These are phyloP conservation scores for Fusarium chlamydosporum DNA, from an alignment of 2,329 filamentous ascomycete species.

Conservation along the genomic window DNA sequence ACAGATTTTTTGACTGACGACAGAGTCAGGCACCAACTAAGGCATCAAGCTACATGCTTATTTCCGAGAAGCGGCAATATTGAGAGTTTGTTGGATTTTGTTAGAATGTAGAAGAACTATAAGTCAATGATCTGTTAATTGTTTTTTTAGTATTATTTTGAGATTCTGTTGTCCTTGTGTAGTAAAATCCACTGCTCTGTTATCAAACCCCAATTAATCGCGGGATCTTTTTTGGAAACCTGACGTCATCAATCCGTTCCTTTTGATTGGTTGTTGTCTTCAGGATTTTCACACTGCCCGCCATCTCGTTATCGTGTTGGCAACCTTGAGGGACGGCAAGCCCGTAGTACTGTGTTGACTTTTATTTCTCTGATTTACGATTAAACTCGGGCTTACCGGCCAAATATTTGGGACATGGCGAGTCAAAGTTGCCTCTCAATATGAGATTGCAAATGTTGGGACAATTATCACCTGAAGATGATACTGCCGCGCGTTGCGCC, in stretches of 20 bases:
- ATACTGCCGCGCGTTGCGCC: slow-evolving; percentile 40
- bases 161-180: slow-evolving; percentile 6
- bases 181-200: slow-evolving; percentile 2
- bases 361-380: not conserved
- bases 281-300: slow-evolving; percentile 40
- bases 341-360: slow-evolving; percentile 26
- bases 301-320: slow-evolving; percentile 25
- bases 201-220: slow-evolving; percentile 9
- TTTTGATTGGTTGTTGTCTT: slow-evolving; percentile 43
- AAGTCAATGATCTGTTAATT: not conserved
- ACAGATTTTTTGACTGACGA: slow-evolving; percentile 55
- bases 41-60: slow-evolving; percentile 48
- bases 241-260: slow-evolving; percentile 48
- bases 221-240: slow-evolving; percentile 12
- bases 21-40: slow-evolving; percentile 57
- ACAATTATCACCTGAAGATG: slow-evolving; percentile 24
- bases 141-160: not conserved
- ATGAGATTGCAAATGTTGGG: not conserved
- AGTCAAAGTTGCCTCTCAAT: slow-evolving; percentile 22
- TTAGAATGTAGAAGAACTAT: not conserved
- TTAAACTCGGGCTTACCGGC: slow-evolving; percentile 22
- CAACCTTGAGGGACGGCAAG: slow-evolving; percentile 40
- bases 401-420: not conserved
- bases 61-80: slow-evolving; percentile 11
- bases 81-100: not conserved